phyloP scores from a whole-genome alignment of 2,329 filamentous ascomycete genomes.

The Paecilomyces niveus region DNA sequence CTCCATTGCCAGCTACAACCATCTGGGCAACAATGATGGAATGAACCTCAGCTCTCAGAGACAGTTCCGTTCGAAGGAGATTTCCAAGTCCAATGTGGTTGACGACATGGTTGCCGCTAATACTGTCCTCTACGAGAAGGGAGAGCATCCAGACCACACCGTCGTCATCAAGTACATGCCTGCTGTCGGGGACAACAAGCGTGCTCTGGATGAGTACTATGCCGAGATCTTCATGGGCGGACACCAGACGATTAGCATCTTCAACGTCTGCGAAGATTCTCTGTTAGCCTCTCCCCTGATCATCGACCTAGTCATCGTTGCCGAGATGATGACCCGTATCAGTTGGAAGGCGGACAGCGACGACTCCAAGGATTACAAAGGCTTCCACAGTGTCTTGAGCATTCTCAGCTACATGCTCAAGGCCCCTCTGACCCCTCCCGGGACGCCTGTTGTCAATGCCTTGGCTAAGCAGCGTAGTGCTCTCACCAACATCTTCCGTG shows the following conservation, averaged over 20 bases:
- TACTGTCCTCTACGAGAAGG: conserved; percentile 77
- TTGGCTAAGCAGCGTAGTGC: conserved; percentile 93
- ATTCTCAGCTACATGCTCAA: conserved; percentile 98
- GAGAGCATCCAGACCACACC: conserved; percentile 94
- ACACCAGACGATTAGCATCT: conserved; percentile 95
- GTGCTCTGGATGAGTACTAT: conserved; percentile 97
- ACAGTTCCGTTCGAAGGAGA: conserved; percentile 99
- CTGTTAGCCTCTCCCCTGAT: conserved; percentile 92
- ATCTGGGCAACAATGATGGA: conserved; percentile 98
- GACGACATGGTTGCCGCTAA: conserved; percentile 99
- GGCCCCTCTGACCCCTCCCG: conserved; percentile 86
- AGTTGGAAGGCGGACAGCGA: conserved; percentile 68
- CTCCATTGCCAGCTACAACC: conserved; percentile 98
- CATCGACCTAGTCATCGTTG: conserved; percentile 86
- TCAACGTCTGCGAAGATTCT: conserved; percentile 99
- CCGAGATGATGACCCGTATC: conserved; percentile 98
- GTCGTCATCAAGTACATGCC: conserved; percentile 99
- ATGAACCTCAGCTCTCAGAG: conserved; percentile 96
- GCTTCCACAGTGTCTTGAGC: conserved; percentile 94
- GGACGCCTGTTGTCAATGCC: conserved; percentile 91
- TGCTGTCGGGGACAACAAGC: conserved; percentile 97
- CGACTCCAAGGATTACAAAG: conserved; percentile 64
- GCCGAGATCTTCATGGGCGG: conserved; percentile 98
- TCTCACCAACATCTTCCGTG: conserved; percentile 96
- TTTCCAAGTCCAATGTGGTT: conserved; percentile 97